Evolutionary conservation across 768 basidiomycete species (phyloP).

Genomic region (Rhizopogon vesiculosus): DNA sequence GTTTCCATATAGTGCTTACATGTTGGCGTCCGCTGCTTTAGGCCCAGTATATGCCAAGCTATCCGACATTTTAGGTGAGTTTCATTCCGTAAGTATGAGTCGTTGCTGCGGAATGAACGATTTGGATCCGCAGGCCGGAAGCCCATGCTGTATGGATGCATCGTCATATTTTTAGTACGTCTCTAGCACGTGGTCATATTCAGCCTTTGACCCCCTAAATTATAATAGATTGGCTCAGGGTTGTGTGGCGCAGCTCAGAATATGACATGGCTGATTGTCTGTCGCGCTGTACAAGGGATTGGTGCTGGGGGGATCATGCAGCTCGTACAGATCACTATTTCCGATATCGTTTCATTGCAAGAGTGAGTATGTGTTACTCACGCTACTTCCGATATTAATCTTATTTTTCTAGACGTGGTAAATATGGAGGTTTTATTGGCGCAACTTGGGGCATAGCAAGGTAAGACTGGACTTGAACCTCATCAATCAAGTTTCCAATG

Average conservation of each 20-base stretch:
- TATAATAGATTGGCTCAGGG: constrained; percentile 29
- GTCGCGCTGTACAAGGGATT: constrained; percentile 38
- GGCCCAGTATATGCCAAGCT: constrained; percentile 46
- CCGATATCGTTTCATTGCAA: constrained; percentile 33
- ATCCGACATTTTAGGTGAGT: constrained; percentile 33
- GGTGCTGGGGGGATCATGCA: constrained; percentile 37
- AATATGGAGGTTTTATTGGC: constrained; percentile 32
- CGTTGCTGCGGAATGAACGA: background rate
- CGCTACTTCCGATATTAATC: background rate
- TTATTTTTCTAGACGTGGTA: constrained; percentile 27
- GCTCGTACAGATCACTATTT: constrained; percentile 31
- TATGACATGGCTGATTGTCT: constrained; percentile 37
- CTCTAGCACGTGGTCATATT: background rate
- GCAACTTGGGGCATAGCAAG: constrained; percentile 37
- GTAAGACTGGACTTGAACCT: constrained; percentile 10
- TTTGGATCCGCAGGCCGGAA: constrained; percentile 28
- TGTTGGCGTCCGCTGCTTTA: constrained; percentile 38
- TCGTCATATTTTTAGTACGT: constrained; percentile 33
- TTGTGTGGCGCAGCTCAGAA: constrained; percentile 40
- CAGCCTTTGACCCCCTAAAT: background rate
- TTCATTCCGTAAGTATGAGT: background rate
- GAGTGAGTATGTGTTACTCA: constrained; percentile 18
- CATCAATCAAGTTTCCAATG: background rate
- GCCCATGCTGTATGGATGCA: constrained; percentile 29
- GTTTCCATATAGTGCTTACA: constrained; percentile 33